These are phyloP conservation scores for Apiotrichum gamsii DNA, from an alignment of 1,284 basidiomycete species.

Conservation along the genomic window DNA sequence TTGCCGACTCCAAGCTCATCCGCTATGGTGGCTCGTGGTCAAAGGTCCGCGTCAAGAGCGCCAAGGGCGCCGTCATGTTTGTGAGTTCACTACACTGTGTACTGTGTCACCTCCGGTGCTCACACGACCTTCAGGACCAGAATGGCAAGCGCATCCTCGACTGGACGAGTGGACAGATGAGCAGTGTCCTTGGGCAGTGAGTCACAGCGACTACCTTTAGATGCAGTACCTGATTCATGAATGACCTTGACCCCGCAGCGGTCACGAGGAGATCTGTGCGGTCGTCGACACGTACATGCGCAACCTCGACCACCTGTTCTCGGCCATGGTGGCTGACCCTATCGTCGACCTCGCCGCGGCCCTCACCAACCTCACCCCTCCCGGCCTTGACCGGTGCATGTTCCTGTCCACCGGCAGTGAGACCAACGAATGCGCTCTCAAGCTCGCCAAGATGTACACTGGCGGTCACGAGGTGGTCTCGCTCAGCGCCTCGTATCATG, in stretches of 20 bases:
- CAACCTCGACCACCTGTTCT: slow-evolving; percentile 37
- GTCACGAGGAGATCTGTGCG: slow-evolving; percentile 33
- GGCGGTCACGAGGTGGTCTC: slow-evolving; percentile 35
- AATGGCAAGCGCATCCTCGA: slow-evolving; percentile 33
- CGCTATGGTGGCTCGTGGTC: slow-evolving; percentile 20
- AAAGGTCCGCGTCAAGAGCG: slow-evolving; percentile 17
- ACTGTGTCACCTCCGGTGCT: too few species aligned
- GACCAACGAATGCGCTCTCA: slow-evolving; percentile 34
- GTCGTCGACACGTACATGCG: slow-evolving; percentile 22
- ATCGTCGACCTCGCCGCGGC: slow-evolving; percentile 26
- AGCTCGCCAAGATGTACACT: slow-evolving; percentile 40
- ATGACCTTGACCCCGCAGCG: slow-evolving; percentile 5
- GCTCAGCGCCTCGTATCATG: slow-evolving; percentile 30
- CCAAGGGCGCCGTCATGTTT: slow-evolving; percentile 16
- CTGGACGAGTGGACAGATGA: slow-evolving; percentile 38
- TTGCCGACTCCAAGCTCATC: slow-evolving; percentile 20
- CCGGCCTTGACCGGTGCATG: slow-evolving; percentile 24
- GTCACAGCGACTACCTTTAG: too few species aligned
- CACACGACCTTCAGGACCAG: slow-evolving; percentile 22
- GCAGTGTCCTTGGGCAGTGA: slow-evolving; percentile 28
- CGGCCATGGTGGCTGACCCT: slow-evolving; percentile 30
- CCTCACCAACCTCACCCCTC: slow-evolving; percentile 24
- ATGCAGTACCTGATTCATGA: too few species aligned
- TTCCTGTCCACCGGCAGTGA: slow-evolving; percentile 37
- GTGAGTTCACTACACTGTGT: slow-evolving; percentile 4